Conservation (phyloP, 1,139 yeast genomes). For the Suhomyces panamericanus region DNA sequence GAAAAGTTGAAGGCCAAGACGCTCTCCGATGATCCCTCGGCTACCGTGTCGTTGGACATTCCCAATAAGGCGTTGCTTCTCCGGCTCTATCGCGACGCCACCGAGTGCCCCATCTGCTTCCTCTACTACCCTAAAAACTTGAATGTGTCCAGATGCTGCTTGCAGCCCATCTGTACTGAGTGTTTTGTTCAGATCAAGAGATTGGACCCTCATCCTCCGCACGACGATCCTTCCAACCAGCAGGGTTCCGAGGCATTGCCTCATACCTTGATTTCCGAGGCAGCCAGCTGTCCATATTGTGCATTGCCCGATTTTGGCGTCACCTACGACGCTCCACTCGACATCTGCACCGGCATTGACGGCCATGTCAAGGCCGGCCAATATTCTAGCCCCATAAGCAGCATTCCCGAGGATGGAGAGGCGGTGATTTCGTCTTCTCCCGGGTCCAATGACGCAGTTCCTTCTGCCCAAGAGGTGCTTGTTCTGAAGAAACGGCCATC, state of each 20-base stretch:
- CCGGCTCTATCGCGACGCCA: slow-evolving; percentile 58
- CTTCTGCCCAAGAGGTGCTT: neutral
- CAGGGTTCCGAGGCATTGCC: slow-evolving; percentile 41
- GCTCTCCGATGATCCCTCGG: slow-evolving; percentile 11
- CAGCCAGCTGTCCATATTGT: slow-evolving; percentile 92
- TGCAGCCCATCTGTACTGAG: slow-evolving; percentile 92
- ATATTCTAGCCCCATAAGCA: slow-evolving; percentile 6
- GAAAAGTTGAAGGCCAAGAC: slow-evolving; percentile 30
- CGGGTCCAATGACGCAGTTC: slow-evolving; percentile 8
- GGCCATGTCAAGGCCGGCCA: slow-evolving; percentile 30
- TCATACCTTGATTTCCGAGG: slow-evolving; percentile 74
- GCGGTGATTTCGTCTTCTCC: slow-evolving; percentile 16
- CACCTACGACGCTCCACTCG: slow-evolving; percentile 65
- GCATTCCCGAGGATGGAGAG: slow-evolving; percentile 17
- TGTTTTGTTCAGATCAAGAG: slow-evolving; percentile 96
- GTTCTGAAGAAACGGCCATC: slow-evolving; percentile 2
- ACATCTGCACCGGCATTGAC: slow-evolving; percentile 54
- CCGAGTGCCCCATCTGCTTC: slow-evolving; percentile 95
- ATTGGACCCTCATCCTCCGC: slow-evolving; percentile 93
- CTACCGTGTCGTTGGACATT: slow-evolving; percentile 16
- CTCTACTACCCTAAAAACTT: slow-evolving; percentile 77
- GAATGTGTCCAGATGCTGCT: slow-evolving; percentile 86
- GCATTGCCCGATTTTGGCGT: slow-evolving; percentile 87
- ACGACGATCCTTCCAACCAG: slow-evolving; percentile 49
- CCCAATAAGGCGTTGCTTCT: slow-evolving; percentile 36